These are phyloP conservation scores for Firmiana major DNA, from an alignment of 345 rosid species.

Conservation along the genomic window DNA sequence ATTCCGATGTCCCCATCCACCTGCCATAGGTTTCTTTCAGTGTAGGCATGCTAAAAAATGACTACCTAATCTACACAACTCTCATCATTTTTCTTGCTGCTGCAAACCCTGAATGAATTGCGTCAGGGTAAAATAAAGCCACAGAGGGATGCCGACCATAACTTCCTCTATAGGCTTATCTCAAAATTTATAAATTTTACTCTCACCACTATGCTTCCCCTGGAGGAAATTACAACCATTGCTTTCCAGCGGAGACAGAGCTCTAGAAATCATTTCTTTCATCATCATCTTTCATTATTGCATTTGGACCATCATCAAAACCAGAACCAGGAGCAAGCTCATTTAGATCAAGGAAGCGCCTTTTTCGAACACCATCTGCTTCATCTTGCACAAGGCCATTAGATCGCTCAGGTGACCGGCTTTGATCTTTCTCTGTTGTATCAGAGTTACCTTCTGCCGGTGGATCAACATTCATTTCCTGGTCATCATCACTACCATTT, in stretches of 20 bases:
- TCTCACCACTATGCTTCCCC: constrained; percentile 35
- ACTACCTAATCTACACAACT: constrained; percentile 72
- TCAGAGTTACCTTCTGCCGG: constrained; percentile 35
- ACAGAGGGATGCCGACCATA: constrained; percentile 30
- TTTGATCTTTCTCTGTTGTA: constrained; percentile 41
- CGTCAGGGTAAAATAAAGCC: constrained; percentile 38
- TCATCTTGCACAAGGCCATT: constrained; percentile 55
- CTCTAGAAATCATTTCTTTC: constrained; percentile 54
- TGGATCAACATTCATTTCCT: constrained; percentile 44
- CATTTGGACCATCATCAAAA: constrained; percentile 83
- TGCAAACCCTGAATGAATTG: constrained; percentile 34
- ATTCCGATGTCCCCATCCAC: constrained; percentile 37
- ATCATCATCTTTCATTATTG: constrained; percentile 72
- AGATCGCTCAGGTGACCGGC: constrained; percentile 41
- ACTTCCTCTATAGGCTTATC: constrained; percentile 34
- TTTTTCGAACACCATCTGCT: constrained; percentile 45
- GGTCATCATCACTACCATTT: constrained; percentile 48
- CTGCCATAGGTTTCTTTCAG: constrained; percentile 37
- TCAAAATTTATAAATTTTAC: constrained; percentile 43
- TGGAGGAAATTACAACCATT: constrained; percentile 23
- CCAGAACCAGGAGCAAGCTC: constrained; percentile 94
- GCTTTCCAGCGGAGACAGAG: constrained; percentile 33
- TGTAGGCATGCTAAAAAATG: constrained; percentile 59
- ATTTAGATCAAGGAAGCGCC: constrained; percentile 81
- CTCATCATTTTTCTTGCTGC: constrained; percentile 35